Evolutionary conservation across 257 asterid genomes (phyloP).

Genomic region (Cynanchum wilfordii): DNA sequence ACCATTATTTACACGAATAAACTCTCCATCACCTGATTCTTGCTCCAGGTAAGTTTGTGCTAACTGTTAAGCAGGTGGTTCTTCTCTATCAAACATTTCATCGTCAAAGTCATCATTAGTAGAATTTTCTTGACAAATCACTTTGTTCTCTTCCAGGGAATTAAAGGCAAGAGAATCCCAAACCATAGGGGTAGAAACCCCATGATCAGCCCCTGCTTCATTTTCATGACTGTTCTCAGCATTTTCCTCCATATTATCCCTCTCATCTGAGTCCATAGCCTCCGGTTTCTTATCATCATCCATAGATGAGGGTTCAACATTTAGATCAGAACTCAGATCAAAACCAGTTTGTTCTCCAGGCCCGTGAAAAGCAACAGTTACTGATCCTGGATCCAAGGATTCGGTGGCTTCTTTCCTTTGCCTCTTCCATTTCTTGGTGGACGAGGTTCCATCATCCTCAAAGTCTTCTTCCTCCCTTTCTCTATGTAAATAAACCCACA

Average conservation of each 20-base stretch:
- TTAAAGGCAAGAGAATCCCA: conserved; percentile 46
- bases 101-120: conserved; percentile 65
- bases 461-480: conserved; percentile 98
- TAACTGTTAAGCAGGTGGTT: conserved; percentile 40
- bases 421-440: conserved; percentile 96
- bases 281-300: conserved; percentile 65
- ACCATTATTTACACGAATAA: not conserved
- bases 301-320: conserved; percentile 44
- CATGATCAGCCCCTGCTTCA: conserved; percentile 35
- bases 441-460: conserved; percentile 98
- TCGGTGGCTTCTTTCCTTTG: conserved; percentile 83
- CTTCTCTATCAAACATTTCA: conserved; percentile 58
- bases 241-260: conserved; percentile 46
- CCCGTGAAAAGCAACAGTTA: conserved; percentile 53
- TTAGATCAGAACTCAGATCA: conserved; percentile 66
- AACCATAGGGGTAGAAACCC: conserved; percentile 27
- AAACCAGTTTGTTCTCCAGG: conserved; percentile 46
- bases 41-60: not conserved
- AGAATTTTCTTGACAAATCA: conserved; percentile 77
- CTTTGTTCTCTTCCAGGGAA: conserved; percentile 44
- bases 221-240: conserved; percentile 40
- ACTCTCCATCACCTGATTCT: conserved; percentile 6
- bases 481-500: conserved; percentile 91
- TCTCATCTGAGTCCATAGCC: conserved; percentile 39
- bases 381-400: conserved; percentile 62